Base-by-base conservation (phyloP, 768 basidiomycete species). In the Termitomyces bulborhizus region DNA sequence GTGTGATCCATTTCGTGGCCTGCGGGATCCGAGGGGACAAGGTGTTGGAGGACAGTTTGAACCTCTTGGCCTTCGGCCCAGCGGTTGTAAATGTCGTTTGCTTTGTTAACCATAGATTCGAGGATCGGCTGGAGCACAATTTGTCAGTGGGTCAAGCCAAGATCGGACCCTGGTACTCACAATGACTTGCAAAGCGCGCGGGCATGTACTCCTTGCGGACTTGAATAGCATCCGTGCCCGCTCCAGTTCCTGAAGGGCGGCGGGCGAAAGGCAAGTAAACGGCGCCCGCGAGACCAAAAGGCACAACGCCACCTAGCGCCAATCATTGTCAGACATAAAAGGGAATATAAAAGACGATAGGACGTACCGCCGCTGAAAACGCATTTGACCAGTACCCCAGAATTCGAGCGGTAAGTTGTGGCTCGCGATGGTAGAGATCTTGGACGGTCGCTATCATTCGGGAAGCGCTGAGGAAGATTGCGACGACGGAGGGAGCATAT, bases 401-500 rank as follows among this genome's bases (percentile, higher is more conserved):
- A 31, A 82, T 74, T 46, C 81, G 68, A 36, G 81, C 76, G 44
- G 82, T 80, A 44, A 87, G 63, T 59, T 80, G 76, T 1, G 86
- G 85, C 58, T 86, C 81, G 45, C 76, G 75, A 24, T 72, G 69
- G 66, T 82, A 82, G 26, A 86, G 68, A 51, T 77, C 79, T 52
- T 81, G 73, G 18, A 86, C 68, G 12, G 79, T 78, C 55, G 81
- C 81, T 46, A 88, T 81, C 72, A 88, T 82, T 37, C 79, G 76
- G 51, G 78, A 78, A 21, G 84, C 83, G 57, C 83, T 79, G 18
- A 82, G 73, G 70, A 84, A 85, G 12, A 84, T 80, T 31, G 86
- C 85, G 12, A 87, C 79, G 11, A 85, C 83, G 7, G 85, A 87
- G 4, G 85, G 84, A 6, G 86, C 85, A 59, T 83, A 85, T 65